Conservation (phyloP, 352 stramenopile genomes). For the Peronosclerospora sorghi region DNA sequence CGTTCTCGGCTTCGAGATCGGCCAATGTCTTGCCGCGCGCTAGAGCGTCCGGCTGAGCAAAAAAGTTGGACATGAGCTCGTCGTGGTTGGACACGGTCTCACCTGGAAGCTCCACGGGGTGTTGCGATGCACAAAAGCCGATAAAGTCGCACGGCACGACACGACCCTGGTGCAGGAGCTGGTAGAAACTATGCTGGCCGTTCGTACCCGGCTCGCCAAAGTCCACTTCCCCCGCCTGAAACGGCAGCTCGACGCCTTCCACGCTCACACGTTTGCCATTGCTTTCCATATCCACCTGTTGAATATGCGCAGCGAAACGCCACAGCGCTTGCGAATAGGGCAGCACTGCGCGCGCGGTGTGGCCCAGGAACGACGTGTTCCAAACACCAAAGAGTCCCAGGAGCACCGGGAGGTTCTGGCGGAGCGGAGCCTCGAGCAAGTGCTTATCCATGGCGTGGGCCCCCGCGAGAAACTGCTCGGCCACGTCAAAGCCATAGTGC, state of each 20-base stretch:
- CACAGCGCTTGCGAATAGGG: slow-evolving; percentile 90
- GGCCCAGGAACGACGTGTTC: slow-evolving; percentile 97
- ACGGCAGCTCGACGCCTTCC: slow-evolving; percentile 89
- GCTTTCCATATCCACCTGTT: slow-evolving; percentile 98
- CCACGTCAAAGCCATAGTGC: slow-evolving; percentile 92
- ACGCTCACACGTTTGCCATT: slow-evolving; percentile 97
- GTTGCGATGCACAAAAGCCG: slow-evolving; percentile 94
- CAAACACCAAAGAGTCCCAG: slow-evolving; percentile 95
- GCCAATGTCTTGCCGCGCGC: slow-evolving; percentile 92
- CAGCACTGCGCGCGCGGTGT: slow-evolving; percentile 86
- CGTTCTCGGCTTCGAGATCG: slow-evolving; percentile 89
- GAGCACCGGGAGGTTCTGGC: slow-evolving; percentile 94
- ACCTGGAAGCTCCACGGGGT: slow-evolving; percentile 53
- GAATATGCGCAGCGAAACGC: slow-evolving; percentile 94
- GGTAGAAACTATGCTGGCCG: slow-evolving; percentile 98
- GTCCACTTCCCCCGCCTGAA: slow-evolving; percentile 92
- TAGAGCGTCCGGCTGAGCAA: slow-evolving; percentile 97
- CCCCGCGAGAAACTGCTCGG: slow-evolving; percentile 88
- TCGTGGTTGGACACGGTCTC: slow-evolving; percentile 96
- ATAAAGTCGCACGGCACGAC: slow-evolving; percentile 98
- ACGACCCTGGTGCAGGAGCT: slow-evolving; percentile 97
- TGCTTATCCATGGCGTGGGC: slow-evolving; percentile 97
- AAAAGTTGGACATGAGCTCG: slow-evolving; percentile 99
- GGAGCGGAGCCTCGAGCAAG: slow-evolving; percentile 89
- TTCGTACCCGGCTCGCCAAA: slow-evolving; percentile 98